Conservation (phyloP, 2,329 filamentous ascomycete genomes). For the Beauveria pseudobassiana region DNA sequence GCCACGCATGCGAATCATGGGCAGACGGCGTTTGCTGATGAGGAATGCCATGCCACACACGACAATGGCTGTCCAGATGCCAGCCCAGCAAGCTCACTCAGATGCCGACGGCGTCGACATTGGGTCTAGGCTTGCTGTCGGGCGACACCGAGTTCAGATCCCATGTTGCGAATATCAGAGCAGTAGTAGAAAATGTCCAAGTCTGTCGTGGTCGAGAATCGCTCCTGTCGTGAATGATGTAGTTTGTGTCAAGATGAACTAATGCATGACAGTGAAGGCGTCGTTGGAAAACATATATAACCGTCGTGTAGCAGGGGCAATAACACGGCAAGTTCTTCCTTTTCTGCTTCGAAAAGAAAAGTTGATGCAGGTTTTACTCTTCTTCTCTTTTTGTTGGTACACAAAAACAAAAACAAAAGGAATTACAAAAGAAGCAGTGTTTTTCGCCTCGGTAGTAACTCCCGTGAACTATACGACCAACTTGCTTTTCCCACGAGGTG, state of each 20-base stretch:
- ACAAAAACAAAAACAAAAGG: background rate
- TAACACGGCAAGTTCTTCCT: background rate
- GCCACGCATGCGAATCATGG: conserved; percentile 32
- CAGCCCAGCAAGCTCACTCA: conserved; percentile 27
- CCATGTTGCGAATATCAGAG: conserved; percentile 14
- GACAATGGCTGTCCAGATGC: conserved; percentile 28
- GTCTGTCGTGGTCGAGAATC: too few relatives aligned
- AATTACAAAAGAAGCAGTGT: too few relatives aligned
- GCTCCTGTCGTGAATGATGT: too few relatives aligned
- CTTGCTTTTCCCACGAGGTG: background rate
- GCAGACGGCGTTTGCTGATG: conserved; percentile 26
- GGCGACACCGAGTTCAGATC: conserved; percentile 19
- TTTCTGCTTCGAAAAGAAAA: background rate
- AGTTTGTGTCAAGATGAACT: background rate
- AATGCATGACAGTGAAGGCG: background rate
- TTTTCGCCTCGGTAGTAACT: background rate
- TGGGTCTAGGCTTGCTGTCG: conserved; percentile 14
- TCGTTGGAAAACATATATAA: background rate
- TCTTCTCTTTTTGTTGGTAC: background rate
- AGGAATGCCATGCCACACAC: conserved; percentile 32
- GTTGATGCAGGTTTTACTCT: background rate
- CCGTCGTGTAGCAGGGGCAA: background rate
- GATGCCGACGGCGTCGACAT: conserved; percentile 24
- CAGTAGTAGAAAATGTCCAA: too few relatives aligned
- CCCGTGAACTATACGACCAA: background rate